Percentiles rank a stretch among this genome's conserved stretches.
Evolutionary conservation across 2,329 filamentous ascomycete species (phyloP).

Genomic region (Calonectria pseudoturangicola): DNA sequence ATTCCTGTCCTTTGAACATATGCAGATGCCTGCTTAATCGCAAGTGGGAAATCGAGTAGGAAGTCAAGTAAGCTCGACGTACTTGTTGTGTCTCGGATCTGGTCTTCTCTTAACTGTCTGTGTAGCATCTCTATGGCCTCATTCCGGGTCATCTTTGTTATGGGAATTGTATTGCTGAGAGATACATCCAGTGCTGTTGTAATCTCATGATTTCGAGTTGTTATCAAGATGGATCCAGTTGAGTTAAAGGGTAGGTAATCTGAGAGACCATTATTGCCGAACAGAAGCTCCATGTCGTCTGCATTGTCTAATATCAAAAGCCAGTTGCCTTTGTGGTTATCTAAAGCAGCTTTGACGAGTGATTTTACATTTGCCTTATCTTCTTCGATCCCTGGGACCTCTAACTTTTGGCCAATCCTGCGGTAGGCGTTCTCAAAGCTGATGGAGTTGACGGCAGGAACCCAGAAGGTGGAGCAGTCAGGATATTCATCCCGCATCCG

Average conservation of each 20-base stretch:
- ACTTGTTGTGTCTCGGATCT: conserved; percentile 45
- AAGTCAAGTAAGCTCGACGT: conserved; percentile 54
- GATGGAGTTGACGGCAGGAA: conserved; percentile 55
- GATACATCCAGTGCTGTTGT: conserved; percentile 31
- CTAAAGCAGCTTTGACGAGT: conserved; percentile 60
- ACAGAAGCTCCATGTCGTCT: conserved; percentile 60
- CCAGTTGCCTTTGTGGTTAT: conserved; percentile 57
- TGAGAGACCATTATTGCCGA: conserved; percentile 44
- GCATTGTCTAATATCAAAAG: conserved; percentile 67
- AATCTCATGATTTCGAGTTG: conserved; percentile 44
- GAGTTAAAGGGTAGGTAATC: conserved; percentile 55
- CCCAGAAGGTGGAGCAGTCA: conserved; percentile 64
- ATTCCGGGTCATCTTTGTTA: conserved; percentile 40
- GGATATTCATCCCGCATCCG: conserved; percentile 49
- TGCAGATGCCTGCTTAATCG: conserved; percentile 60
- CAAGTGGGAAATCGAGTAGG: conserved; percentile 58
- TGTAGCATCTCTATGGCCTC: conserved; percentile 52
- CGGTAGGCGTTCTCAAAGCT: conserved; percentile 61
- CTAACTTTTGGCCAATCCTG: conserved; percentile 56
- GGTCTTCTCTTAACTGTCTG: conserved; percentile 40
- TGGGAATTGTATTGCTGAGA: conserved; percentile 43
- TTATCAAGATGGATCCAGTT: conserved; percentile 48
- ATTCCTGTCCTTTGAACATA: conserved; percentile 58
- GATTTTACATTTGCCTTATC: conserved; percentile 59
- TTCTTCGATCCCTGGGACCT: conserved; percentile 55